Percentiles rank a stretch among this genome's conserved stretches.
phyloP scores from a whole-genome alignment of 1,284 basidiomycete species.

The Austroboletus rostrupii region DNA sequence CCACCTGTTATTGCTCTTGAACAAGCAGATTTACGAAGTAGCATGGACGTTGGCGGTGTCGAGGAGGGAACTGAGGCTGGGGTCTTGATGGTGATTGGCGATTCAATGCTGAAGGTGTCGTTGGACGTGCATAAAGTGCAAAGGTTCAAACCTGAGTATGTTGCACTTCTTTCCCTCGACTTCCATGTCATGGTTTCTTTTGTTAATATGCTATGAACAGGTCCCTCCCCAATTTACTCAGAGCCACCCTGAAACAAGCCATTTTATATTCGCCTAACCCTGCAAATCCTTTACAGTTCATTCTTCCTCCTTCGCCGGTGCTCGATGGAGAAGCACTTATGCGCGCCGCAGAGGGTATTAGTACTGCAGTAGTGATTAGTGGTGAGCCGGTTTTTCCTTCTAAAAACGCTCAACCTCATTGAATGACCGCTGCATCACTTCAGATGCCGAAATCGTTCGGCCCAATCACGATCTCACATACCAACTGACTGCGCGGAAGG shows the following conservation, averaged over 20 bases:
- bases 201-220: slow-evolving; percentile 39
- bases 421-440: not conserved
- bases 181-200: slow-evolving; percentile 38
- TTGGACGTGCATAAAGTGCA: slow-evolving; percentile 60
- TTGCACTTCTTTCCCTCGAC: slow-evolving; percentile 11
- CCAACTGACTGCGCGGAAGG: slow-evolving; percentile 75
- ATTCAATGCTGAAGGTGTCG: slow-evolving; percentile 61
- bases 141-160: slow-evolving; percentile 57
- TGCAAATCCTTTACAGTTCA: slow-evolving; percentile 82
- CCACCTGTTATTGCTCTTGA: slow-evolving; percentile 24
- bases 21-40: slow-evolving; percentile 14
- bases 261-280: slow-evolving; percentile 56
- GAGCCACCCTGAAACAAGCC: slow-evolving; percentile 83
- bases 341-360: slow-evolving; percentile 75
- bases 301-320: slow-evolving; percentile 62
- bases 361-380: slow-evolving; percentile 69
- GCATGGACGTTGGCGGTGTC: slow-evolving; percentile 9
- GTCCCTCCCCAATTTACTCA: slow-evolving; percentile 64
- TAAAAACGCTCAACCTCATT: not conserved
- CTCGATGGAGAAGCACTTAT: slow-evolving; percentile 79
- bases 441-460: slow-evolving; percentile 72
- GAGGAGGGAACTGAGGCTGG: slow-evolving; percentile 40
- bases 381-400: slow-evolving; percentile 34
- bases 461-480: slow-evolving; percentile 77
- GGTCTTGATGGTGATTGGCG: slow-evolving; percentile 60